Conservation (phyloP, 345 rosid genomes). For the Citrus trifoliata region DNA sequence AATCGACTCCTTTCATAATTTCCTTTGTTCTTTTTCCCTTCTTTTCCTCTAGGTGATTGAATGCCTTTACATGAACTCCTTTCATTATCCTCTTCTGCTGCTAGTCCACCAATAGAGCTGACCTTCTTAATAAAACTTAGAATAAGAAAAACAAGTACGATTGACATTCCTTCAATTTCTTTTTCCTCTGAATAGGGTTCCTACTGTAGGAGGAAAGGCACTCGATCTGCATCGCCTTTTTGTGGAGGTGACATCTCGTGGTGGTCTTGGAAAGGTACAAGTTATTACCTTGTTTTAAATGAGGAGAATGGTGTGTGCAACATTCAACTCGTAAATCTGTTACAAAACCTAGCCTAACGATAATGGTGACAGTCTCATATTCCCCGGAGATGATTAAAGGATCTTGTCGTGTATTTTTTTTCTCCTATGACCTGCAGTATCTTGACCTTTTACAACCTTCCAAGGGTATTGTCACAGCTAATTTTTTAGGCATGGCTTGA, state of each 20-base stretch:
- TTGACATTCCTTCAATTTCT: background rate
- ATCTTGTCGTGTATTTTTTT: background rate
- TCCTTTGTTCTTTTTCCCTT: background rate
- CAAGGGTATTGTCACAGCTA: background rate
- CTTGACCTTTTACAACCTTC: background rate
- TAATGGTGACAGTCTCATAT: background rate
- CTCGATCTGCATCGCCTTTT: slow-evolving; percentile 85
- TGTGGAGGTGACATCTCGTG: slow-evolving; percentile 82
- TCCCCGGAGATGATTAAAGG: background rate
- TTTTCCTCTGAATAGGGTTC: slow-evolving; percentile 49
- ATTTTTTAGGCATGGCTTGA: background rate
- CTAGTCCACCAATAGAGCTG: background rate
- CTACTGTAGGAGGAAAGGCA: slow-evolving; percentile 74
- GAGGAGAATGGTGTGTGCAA: background rate
- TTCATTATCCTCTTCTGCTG: no score
- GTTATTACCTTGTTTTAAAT: background rate
- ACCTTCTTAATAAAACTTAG: background rate
- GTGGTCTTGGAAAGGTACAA: slow-evolving; percentile 76
- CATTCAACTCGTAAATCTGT: background rate
- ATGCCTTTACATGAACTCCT: no score
- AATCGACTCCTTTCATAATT: background rate
- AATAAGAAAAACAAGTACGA: background rate
- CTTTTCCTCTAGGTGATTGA: background rate
- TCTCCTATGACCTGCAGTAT: background rate
- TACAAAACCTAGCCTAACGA: background rate